Base-by-base conservation (phyloP, 192 early-diverging fungal genomes). In the Helicostylum pulchrum region DNA sequence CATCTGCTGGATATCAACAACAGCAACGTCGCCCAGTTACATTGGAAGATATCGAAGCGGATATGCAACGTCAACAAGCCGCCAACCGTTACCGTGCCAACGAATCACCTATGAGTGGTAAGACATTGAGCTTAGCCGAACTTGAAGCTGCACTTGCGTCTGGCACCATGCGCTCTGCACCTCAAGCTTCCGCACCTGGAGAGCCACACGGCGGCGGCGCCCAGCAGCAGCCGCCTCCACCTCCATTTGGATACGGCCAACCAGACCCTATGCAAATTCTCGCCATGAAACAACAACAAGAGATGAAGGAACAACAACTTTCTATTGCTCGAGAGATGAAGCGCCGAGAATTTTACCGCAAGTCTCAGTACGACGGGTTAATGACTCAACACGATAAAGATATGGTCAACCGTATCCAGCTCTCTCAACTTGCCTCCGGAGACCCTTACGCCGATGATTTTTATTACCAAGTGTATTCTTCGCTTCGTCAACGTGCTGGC, bases 341-440 rank as follows among this genome's bases (percentile, higher is more conserved):
- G 62, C 65, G 64, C 62, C 73, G 52, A 62, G 61, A 72, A 47
- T 72, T 73, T 49, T 58, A 67, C 11, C 53, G 51, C 14, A 75
- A 65, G 89, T 81, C 91, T 36, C 82, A 78, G 56, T 95, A 93
- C 72, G 83, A 92, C 57, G 89, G 90, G 32, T 77, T 95, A 67
- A 99, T 99, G 97, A 89, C 90, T 7, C 86, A 89, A 63, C 84
- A 86, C 61, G 96, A 99, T 78, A 98, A 95, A 80, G 95, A 99
- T 57, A 85, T 88, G 39, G 92, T 99, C 73, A 85, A 94, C 45
- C 86, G 89, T 48, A 95, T 98, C 61, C 97, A 99, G 76, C 87
- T 99, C 34, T 88, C 91, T 34, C 94, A 98, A 76, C 83, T 99
- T 34, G 92, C 94, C 2, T 90, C 92, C 3, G 94, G 93, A 53